Evolutionary conservation across 257 asterid species (phyloP).

Genomic region (Salvia rosmarinus): DNA sequence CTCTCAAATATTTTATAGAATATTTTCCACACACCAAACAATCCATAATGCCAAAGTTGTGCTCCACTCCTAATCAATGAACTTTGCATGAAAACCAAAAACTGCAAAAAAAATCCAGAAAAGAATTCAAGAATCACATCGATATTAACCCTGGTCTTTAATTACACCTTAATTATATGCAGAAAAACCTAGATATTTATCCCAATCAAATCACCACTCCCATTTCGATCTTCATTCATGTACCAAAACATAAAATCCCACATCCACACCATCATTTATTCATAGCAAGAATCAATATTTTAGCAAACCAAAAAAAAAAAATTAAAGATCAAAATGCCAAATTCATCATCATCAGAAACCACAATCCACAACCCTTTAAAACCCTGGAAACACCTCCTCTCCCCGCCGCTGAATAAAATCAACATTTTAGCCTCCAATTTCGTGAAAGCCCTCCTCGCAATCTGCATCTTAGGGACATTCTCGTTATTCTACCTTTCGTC

Average conservation of each 20-base stretch:
- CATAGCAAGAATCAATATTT: neutral
- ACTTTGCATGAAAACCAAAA: conserved; percentile 17
- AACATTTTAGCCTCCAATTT: conserved; percentile 33
- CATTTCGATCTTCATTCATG: neutral
- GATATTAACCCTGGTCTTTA: neutral
- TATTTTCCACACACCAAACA: conserved; percentile 3
- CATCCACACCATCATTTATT: neutral
- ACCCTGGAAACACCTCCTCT: conserved; percentile 41
- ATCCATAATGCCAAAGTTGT: conserved; percentile 33
- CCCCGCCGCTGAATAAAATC: conserved; percentile 12
- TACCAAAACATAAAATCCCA: neutral
- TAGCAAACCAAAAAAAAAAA: neutral
- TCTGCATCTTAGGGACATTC: conserved; percentile 43
- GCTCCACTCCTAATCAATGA: conserved; percentile 29
- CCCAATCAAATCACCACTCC: conserved; percentile 8
- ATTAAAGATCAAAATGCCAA: neutral
- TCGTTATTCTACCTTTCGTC: conserved; percentile 48
- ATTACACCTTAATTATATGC: conserved; percentile 19
- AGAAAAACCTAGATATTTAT: conserved; percentile 2
- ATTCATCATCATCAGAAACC: conserved; percentile 24
- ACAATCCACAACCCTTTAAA: conserved; percentile 36
- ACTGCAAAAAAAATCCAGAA: conserved; percentile 7
- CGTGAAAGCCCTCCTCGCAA: conserved; percentile 49
- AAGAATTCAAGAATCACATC: neutral
- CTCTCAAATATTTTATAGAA: conserved; percentile 9